A percentile compares a stretch with the other conserved stretches of the same genome.
Evolutionary conservation across 1,139 yeast genomes (phyloP).

Genomic region (Geotrichum reessii): DNA sequence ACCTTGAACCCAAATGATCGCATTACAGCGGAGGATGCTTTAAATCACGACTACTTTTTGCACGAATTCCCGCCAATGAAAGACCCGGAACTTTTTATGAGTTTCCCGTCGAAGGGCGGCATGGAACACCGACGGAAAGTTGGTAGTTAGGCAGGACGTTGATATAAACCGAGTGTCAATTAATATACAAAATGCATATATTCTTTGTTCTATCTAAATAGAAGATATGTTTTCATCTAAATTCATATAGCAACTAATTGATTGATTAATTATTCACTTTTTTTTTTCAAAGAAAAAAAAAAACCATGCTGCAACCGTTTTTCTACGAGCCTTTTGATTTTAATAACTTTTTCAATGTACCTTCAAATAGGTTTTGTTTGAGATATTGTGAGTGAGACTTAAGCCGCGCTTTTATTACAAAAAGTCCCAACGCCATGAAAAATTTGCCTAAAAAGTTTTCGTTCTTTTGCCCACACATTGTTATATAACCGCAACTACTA

Average conservation of each 20-base stretch:
- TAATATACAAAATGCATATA: too few species aligned
- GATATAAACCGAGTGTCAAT: too few species aligned
- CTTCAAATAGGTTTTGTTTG: too few species aligned
- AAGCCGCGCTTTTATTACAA: neutral
- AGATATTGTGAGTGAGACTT: neutral
- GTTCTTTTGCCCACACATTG: neutral
- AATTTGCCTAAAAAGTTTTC: neutral
- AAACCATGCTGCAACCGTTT: too few species aligned
- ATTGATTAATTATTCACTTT: neutral
- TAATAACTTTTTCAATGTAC: too few species aligned
- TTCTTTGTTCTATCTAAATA: neutral
- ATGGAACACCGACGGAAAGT: conserved; percentile 4
- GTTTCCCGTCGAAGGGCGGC: conserved; percentile 25
- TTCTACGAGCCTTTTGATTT: too few species aligned
- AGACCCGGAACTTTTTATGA: conserved; percentile 47
- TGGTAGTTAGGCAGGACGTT: neutral
- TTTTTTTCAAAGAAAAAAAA: neutral
- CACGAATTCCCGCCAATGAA: conserved; percentile 58
- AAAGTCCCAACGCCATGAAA: conserved; percentile 1
- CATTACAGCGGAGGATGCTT: conserved; percentile 54
- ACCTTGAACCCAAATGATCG: conserved; percentile 62
- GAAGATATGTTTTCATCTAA: too few species aligned
- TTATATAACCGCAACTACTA: neutral
- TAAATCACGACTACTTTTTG: conserved; percentile 60
- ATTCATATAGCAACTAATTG: too few species aligned